A percentile compares a stretch with the other conserved stretches of the same genome.
Conservation (phyloP, 148 eudicot genomes). For the Rhododendron henanense region DNA sequence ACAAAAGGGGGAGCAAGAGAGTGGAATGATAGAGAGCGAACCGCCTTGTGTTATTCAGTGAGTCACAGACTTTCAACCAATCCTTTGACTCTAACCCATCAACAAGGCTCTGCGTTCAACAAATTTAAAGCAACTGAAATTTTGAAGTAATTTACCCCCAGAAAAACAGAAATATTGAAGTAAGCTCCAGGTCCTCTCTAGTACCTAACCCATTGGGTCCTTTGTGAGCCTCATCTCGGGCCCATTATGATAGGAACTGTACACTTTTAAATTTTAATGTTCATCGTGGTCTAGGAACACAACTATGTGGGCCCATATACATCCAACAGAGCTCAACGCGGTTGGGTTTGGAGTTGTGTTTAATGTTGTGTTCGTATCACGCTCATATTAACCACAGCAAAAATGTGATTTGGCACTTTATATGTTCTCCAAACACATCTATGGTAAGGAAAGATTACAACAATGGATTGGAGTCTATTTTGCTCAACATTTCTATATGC, state of each 20-base stretch:
- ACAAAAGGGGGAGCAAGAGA: slow-evolving; percentile 73
- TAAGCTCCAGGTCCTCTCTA: not conserved
- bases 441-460: not conserved
- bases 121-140: not conserved
- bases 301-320: not conserved
- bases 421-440: not conserved
- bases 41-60: slow-evolving; percentile 68
- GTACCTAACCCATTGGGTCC: not conserved
- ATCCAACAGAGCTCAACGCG: no score
- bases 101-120: slow-evolving; percentile 50
- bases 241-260: not conserved
- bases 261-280: not conserved
- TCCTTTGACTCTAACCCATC: slow-evolving; percentile 85
- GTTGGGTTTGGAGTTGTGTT: not conserved
- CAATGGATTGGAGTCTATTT: not conserved
- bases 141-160: not conserved
- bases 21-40: slow-evolving; percentile 56
- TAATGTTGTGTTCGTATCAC: not conserved
- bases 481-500: not conserved
- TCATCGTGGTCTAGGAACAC: not conserved
- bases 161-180: not conserved
- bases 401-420: not conserved
- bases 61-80: slow-evolving; percentile 83
- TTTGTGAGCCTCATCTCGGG: not conserved
- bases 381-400: not conserved